Evolutionary conservation across 495 filamentous ascomycete species (phyloP).

Genomic region (Tetracladium setigerum): DNA sequence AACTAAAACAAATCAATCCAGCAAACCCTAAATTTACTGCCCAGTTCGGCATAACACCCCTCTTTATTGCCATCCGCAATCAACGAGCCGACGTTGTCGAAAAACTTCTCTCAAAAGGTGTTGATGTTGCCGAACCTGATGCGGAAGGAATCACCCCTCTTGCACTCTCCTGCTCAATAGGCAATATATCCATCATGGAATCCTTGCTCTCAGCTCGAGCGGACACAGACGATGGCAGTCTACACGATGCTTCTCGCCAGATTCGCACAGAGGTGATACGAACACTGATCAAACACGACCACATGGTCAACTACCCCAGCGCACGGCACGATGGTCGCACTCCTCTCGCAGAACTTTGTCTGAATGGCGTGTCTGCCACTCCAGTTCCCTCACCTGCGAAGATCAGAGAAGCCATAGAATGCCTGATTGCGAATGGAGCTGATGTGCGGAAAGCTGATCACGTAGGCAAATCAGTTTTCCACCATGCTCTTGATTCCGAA

Average conservation of each 20-base stretch:
- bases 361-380: neutral
- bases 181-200: neutral
- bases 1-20: neutral
- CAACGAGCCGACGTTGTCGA: neutral
- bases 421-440: neutral
- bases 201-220: neutral
- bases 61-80: neutral
- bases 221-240: neutral
- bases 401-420: neutral
- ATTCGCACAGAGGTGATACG: neutral
- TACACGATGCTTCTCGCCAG: neutral
- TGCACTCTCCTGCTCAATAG: neutral
- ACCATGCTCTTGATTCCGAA: neutral
- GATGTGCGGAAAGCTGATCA: neutral
- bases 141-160: neutral
- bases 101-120: conserved; percentile 3
- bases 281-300: neutral
- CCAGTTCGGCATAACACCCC: neutral
- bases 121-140: neutral
- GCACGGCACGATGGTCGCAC: neutral
- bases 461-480: neutral
- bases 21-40: neutral
- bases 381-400: neutral
- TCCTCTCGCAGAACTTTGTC: neutral
- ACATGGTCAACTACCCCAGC: neutral